Evolutionary conservation across 2,329 filamentous ascomycete species (phyloP).

Genomic region (Cylindrodendrum hubeiense): DNA sequence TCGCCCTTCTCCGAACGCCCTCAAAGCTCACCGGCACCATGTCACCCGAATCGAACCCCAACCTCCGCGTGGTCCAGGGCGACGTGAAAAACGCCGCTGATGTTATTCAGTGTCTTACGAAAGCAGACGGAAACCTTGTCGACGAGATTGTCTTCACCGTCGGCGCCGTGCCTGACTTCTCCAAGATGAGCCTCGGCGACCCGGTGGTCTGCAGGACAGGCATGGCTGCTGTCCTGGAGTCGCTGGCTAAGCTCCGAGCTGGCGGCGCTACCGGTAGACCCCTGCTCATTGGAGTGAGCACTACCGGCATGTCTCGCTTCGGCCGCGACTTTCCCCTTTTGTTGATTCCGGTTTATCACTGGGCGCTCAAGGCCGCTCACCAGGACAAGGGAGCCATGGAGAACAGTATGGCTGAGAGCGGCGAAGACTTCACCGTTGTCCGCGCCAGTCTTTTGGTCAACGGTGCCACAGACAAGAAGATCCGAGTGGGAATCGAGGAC

Average conservation of each 20-base stretch:
- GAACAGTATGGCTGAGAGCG: constrained; percentile 40
- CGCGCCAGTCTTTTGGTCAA: constrained; percentile 53
- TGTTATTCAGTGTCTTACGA: constrained; percentile 53
- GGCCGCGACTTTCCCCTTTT: constrained; percentile 58
- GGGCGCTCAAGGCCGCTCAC: constrained; percentile 57
- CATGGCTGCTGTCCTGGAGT: constrained; percentile 56
- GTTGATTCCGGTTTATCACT: constrained; percentile 58
- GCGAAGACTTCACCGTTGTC: constrained; percentile 53
- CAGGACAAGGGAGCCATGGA: constrained; percentile 64
- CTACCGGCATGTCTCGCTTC: constrained; percentile 54
- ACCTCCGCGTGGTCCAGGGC: constrained; percentile 60
- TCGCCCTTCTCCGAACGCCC: constrained; percentile 63
- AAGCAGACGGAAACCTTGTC: constrained; percentile 49
- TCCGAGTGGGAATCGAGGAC: constrained; percentile 57
- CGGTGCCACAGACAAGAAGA: constrained; percentile 37
- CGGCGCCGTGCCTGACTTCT: constrained; percentile 52
- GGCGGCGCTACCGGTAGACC: constrained; percentile 47
- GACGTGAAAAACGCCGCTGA: constrained; percentile 58
- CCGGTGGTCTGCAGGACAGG: constrained; percentile 61
- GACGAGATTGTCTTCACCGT: constrained; percentile 63
- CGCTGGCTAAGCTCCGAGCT: constrained; percentile 48
- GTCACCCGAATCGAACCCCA: constrained; percentile 44
- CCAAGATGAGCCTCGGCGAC: constrained; percentile 56
- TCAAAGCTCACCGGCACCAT: constrained; percentile 59
- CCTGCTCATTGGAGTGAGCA: constrained; percentile 51